Base-by-base conservation (phyloP, 73 alveolate species). In the Paramecium sonneborni region DNA sequence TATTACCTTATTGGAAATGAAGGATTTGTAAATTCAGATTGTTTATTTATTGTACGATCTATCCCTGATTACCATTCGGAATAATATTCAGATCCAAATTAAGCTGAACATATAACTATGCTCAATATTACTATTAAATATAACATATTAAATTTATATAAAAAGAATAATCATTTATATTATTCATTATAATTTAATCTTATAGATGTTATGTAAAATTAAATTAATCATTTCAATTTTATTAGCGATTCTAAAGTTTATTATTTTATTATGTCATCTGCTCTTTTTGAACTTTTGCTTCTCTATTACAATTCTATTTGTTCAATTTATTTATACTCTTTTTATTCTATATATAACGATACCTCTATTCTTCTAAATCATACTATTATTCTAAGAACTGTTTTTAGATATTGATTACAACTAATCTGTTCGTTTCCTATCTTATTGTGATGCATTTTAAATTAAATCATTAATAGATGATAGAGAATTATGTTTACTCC, bases 41-140 rank as follows among this genome's bases (percentile, higher is more conserved):
- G 24, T n/a, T 39, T 44, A 79, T 79, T 79, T 2, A 79, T 39
- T 39, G 90, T 79, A 10, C 43, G 23, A 44, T 79, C 90, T 0
- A 41, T n/a, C 14, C 90, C 90, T 37, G 76, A 38, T 62, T 39
- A 44, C 90, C 90, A 79, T 79, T 79, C 90, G 5, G 90, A 21
- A 23, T 43, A 79, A 37, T 46, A 39, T 39, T 79, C 90, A 79
- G 46, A 79, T 24, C 90, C 74, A 32, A 20, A 79, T 79, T 79
- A 43, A 10, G 90, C 84, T 14, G 18, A 62, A 62, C 28, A 30
- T 14, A 23, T 26, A 12, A 24, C 39, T 11, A 62, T 30, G 1
- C 39, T 14, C 23, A 62, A 12, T 30, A 62, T 21, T 26, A 12
- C 84, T 62, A 62, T 26, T 26, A 62, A 62, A 62, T 62, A 26